Evolutionary conservation across 768 basidiomycete species (phyloP).

Genomic region (Dictyophora rubrovolvata): DNA sequence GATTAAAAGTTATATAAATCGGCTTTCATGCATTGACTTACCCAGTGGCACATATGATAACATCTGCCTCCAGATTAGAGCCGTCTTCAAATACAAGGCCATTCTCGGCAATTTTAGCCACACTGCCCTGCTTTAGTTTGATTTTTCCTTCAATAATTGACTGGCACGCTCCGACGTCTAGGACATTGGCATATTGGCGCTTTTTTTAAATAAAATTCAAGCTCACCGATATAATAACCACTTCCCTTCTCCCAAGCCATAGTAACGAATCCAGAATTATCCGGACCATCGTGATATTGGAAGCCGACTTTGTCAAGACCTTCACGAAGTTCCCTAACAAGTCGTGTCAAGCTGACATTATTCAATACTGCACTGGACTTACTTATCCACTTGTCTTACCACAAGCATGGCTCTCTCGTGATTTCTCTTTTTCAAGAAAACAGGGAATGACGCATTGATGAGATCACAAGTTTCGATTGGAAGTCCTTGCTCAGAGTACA

Average conservation of each 20-base stretch:
- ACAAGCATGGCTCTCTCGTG: slow-evolving; percentile 23
- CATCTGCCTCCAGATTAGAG: slow-evolving; percentile 36
- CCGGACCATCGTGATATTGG: slow-evolving; percentile 38
- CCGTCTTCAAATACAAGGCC: slow-evolving; percentile 42
- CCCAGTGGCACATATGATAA: slow-evolving; percentile 53
- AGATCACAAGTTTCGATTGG: slow-evolving; percentile 40
- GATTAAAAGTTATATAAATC: too few relatives aligned
- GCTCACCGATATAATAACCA: slow-evolving; percentile 58
- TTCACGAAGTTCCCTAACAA: slow-evolving; percentile 40
- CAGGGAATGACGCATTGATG: slow-evolving; percentile 37
- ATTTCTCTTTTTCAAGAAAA: slow-evolving; percentile 22
- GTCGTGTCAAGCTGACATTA: slow-evolving; percentile 16
- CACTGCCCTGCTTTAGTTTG: slow-evolving; percentile 55
- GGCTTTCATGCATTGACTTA: slow-evolving; percentile 18
- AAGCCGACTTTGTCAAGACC: slow-evolving; percentile 51
- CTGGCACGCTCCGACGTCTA: slow-evolving; percentile 53
- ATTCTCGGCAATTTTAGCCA: slow-evolving; percentile 32
- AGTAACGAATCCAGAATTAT: slow-evolving; percentile 40
- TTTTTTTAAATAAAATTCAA: neutral
- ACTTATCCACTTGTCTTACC: slow-evolving; percentile 23
- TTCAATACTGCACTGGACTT: neutral
- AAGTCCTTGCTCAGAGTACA: slow-evolving; percentile 38
- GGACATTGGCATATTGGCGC: neutral
- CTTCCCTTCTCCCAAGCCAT: slow-evolving; percentile 40
- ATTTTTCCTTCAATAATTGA: slow-evolving; percentile 58